phyloP scores from a whole-genome alignment of 2,329 filamentous ascomycete species.

The Xylariaceae sp. region DNA sequence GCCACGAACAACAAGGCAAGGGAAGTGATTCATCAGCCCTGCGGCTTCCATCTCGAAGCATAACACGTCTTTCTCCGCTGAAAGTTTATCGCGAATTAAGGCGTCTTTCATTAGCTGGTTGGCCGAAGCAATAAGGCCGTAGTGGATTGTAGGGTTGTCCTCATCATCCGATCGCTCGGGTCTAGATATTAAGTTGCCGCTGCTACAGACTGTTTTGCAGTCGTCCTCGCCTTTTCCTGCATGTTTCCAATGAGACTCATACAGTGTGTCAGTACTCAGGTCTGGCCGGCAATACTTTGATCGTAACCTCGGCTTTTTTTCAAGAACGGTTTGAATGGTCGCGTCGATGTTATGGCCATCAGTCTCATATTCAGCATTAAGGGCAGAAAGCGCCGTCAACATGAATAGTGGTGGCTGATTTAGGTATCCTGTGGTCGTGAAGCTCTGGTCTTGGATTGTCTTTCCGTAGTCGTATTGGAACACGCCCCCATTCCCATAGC shows the following conservation, averaged over 20 bases:
- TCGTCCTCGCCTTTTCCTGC: too few species aligned
- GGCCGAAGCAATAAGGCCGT: slow-evolving; percentile 45
- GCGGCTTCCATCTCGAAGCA: slow-evolving; percentile 4
- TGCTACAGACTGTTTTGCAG: background rate
- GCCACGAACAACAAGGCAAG: background rate
- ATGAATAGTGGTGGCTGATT: background rate
- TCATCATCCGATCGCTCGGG: slow-evolving; percentile 7
- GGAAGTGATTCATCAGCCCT: too few species aligned
- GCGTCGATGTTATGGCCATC: background rate
- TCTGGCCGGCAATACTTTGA: slow-evolving; percentile 2
- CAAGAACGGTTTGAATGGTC: background rate
- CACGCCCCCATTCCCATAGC: slow-evolving; percentile 32
- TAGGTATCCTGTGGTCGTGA: slow-evolving; percentile 17
- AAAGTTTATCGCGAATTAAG: slow-evolving; percentile 34
- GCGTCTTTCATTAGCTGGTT: slow-evolving; percentile 44
- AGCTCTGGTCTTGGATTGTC: slow-evolving; percentile 33
- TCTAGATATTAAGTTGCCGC: slow-evolving; percentile 1
- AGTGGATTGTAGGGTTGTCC: slow-evolving; percentile 41
- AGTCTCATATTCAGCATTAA: background rate
- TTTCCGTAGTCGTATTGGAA: slow-evolving; percentile 45
- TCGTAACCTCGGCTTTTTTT: background rate
- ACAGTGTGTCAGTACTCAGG: background rate
- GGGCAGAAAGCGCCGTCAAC: background rate
- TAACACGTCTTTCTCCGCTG: slow-evolving; percentile 29
- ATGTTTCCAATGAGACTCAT: too few species aligned